Conservation (phyloP, 441 rosid genomes). For the Corymbia citriodora region DNA sequence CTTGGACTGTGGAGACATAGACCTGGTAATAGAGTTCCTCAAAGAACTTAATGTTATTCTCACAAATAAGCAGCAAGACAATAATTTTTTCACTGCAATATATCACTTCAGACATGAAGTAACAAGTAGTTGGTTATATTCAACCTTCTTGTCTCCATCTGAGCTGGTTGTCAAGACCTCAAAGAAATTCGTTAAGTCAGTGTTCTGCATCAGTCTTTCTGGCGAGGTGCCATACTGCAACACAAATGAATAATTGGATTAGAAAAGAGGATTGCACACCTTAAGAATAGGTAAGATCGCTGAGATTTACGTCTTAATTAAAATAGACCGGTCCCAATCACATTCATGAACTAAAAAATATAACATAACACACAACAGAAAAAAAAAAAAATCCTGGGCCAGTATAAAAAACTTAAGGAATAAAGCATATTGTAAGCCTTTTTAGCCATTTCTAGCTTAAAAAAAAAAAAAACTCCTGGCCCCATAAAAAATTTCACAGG, state of each 20-base stretch:
- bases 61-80: background rate
- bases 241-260: conserved; percentile 3
- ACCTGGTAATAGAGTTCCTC: conserved; percentile 28
- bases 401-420: background rate
- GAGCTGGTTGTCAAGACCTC: conserved; percentile 62
- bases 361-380: background rate
- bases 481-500: background rate
- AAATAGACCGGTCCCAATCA: background rate
- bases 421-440: background rate
- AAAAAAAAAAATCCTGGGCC: background rate
- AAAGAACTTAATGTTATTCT: conserved; percentile 3
- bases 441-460: background rate
- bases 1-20: conserved; percentile 85
- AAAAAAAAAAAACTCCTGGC: background rate
- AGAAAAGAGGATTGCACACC: background rate
- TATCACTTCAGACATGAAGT: background rate
- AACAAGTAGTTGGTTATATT: background rate
- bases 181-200: conserved; percentile 61
- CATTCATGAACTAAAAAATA: background rate
- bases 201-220: conserved; percentile 32
- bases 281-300: background rate
- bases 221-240: conserved; percentile 81
- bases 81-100: background rate
- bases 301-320: background rate
- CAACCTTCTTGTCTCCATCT: conserved; percentile 61